Evolutionary conservation across 352 stramenopile genomes (phyloP).

Genomic region (Hyaloperonospora brassicae): DNA sequence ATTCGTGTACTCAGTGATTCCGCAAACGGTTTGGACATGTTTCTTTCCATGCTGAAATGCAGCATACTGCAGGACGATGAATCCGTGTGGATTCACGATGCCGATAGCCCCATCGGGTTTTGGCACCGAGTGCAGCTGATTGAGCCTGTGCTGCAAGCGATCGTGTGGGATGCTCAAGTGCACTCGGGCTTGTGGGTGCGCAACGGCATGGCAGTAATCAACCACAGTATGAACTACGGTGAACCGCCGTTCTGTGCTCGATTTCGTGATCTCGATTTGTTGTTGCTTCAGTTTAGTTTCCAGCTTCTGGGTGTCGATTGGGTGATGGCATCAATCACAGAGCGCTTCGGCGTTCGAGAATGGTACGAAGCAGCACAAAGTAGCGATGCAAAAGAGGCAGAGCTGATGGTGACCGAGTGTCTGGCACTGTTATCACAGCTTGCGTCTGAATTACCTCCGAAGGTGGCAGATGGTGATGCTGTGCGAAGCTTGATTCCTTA

Average conservation of each 20-base stretch:
- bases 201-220: constrained; percentile 78
- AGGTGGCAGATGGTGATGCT: constrained; percentile 35
- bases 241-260: constrained; percentile 80
- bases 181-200: constrained; percentile 78
- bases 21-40: constrained; percentile 40
- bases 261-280: constrained; percentile 76
- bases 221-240: constrained; percentile 87
- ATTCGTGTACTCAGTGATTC: constrained; percentile 64
- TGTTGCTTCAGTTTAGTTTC: constrained; percentile 75
- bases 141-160: constrained; percentile 66
- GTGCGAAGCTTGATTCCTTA: constrained; percentile 62
- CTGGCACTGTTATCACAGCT: constrained; percentile 69
- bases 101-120: constrained; percentile 54
- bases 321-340: constrained; percentile 66
- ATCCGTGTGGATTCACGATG: constrained; percentile 53
- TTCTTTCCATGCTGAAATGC: constrained; percentile 45
- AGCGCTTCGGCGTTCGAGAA: constrained; percentile 55
- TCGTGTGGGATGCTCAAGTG: constrained; percentile 84
- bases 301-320: constrained; percentile 65
- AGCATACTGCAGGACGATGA: constrained; percentile 17
- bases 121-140: constrained; percentile 79
- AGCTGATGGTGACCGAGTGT: constrained; percentile 79
- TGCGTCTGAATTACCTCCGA: constrained; percentile 66
- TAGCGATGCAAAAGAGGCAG: constrained; percentile 37
- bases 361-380: constrained; percentile 46